phyloP scores from a whole-genome alignment of 768 basidiomycete species.

The Flagelloscypha sp. region DNA sequence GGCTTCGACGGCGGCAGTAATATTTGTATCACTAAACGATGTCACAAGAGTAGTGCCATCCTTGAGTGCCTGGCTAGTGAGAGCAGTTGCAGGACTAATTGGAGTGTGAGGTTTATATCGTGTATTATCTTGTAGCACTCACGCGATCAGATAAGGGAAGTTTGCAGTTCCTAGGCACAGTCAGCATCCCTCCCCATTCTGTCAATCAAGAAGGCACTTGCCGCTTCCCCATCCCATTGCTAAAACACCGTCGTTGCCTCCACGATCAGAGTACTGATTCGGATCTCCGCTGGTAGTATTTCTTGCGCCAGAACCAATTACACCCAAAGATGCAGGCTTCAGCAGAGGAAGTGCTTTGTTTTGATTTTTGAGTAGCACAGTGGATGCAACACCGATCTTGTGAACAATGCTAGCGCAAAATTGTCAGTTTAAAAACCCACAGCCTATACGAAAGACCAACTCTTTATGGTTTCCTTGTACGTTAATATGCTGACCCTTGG shows the following conservation, averaged over 20 bases:
- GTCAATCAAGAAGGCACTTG: neutral
- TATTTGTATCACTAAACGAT: constrained; percentile 27
- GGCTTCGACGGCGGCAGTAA: constrained; percentile 14
- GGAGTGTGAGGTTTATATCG: no score
- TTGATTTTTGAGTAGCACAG: constrained; percentile 55
- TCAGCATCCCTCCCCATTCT: constrained; percentile 35
- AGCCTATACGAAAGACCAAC: constrained; percentile 13
- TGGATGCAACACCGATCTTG: constrained; percentile 52
- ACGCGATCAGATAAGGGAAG: constrained; percentile 46
- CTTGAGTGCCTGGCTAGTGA: constrained; percentile 29
- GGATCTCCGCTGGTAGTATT: constrained; percentile 35
- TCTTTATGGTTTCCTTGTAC: constrained; percentile 51
- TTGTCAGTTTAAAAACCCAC: neutral
- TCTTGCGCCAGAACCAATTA: constrained; percentile 54
- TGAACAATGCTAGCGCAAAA: constrained; percentile 39
- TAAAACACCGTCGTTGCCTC: constrained; percentile 50
- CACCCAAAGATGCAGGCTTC: constrained; percentile 37
- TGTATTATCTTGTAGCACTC: constrained; percentile 10
- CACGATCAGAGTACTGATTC: constrained; percentile 38
- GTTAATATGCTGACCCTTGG: constrained; percentile 39
- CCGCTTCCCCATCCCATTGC: constrained; percentile 48
- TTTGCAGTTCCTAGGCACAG: constrained; percentile 32
- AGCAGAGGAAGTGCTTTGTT: constrained; percentile 37
- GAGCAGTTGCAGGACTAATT: no score
- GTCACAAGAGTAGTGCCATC: constrained; percentile 36